Base-by-base conservation (phyloP, 2,329 filamentous ascomycete genomes). In the Ophiostoma populinum region DNA sequence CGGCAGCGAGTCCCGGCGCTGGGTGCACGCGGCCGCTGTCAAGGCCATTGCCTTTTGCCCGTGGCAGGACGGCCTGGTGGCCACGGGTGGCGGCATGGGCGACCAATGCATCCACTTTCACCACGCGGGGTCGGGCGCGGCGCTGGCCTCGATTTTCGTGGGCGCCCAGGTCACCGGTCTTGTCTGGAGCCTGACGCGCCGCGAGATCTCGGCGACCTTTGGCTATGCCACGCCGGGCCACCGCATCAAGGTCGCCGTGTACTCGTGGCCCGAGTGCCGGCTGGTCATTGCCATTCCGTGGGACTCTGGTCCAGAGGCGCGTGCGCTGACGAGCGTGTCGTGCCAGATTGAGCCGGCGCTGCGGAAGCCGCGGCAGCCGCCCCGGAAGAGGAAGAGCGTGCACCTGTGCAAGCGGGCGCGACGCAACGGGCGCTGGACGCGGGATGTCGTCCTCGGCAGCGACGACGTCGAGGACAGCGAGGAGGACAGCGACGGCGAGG, bases 31-130 rank as follows among this genome's bases (percentile, higher is more conserved):
- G 18, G 87, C 87, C 1, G 90, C 90, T 3, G 80, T 95, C 45
- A 98, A 98, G 55, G 90, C 90, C 21, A 90, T 95, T 46, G 85
- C 90, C 2, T 95, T 95, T 55, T 92, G 87, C 43, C 87, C 90
- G 0, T 98, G 86, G 87, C 80, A 87, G 38, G 71, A 80, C 17
- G 80, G 78, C 4, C 65, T 98, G 5, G 57, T 98, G 25, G 90
- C 90, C 11, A 92, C 87, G 1, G 85, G 90, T 3, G 87, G 90
- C 25, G 90, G 90, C 17, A 87, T 81, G 30, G 92, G 92, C 48
- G 87, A 98, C 57, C 82, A 83, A 47, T 83, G 83, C 52, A 93
- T 98, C 39, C 86, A 92, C 56, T 98, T 98, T 59, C 94, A 80
- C 55, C 86, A 95, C 54, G 80, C 82, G 1, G 66, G 67, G 15